phyloP scores from a whole-genome alignment of 345 rosid genomes.

The Brassica rapa region DNA sequence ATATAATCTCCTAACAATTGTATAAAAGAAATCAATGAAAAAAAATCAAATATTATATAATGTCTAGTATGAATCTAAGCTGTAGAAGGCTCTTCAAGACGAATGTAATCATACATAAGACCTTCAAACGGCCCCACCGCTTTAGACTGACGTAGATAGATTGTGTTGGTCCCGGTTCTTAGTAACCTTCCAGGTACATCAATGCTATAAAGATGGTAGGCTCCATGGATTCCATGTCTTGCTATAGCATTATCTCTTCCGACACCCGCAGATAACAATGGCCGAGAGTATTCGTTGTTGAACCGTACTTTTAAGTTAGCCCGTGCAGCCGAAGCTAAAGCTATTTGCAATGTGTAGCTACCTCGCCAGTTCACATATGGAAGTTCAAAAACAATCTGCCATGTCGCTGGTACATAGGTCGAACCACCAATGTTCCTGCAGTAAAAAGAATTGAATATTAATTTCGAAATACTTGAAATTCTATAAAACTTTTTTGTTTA shows the following conservation, averaged over 20 bases:
- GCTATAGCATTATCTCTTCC: slow-evolving; percentile 44
- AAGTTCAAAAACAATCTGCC: slow-evolving; percentile 67
- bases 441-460: neutral
- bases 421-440: slow-evolving; percentile 43
- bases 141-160: slow-evolving; percentile 70
- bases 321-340: slow-evolving; percentile 69
- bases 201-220: slow-evolving; percentile 61
- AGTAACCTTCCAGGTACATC: slow-evolving; percentile 50
- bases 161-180: slow-evolving; percentile 48
- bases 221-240: slow-evolving; percentile 45
- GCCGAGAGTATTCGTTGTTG: slow-evolving; percentile 35
- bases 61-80: neutral
- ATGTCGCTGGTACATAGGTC: slow-evolving; percentile 58
- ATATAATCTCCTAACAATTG: slow-evolving; percentile 8
- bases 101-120: slow-evolving; percentile 83
- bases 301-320: slow-evolving; percentile 66
- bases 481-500: neutral
- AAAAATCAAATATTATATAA: neutral
- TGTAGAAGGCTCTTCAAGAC: slow-evolving; percentile 62
- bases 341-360: slow-evolving; percentile 65
- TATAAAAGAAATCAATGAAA: neutral
- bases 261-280: slow-evolving; percentile 33
- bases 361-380: slow-evolving; percentile 36
- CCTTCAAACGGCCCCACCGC: slow-evolving; percentile 48
- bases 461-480: neutral